Conservation (phyloP, 768 basidiomycete genomes). For the Leucocoprinus sp. region DNA sequence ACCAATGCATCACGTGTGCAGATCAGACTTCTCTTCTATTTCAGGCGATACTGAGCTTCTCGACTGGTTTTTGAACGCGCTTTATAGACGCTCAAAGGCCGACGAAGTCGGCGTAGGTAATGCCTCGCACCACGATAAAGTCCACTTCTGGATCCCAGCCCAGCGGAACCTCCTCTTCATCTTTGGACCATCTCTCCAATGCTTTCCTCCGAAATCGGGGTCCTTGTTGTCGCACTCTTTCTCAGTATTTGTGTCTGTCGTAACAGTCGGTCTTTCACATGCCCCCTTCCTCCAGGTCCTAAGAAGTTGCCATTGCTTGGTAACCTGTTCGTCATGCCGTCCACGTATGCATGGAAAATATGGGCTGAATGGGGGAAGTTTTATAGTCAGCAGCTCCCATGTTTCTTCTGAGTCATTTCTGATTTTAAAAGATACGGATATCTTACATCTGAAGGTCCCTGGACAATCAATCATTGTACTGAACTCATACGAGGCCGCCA, state of each 20-base stretch:
- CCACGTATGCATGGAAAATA: conserved; percentile 32
- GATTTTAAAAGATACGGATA: conserved; percentile 16
- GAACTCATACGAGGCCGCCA: conserved; percentile 16
- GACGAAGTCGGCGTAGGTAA: too few species aligned
- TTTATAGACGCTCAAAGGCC: too few species aligned
- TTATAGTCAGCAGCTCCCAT: conserved; percentile 22
- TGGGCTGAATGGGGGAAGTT: conserved; percentile 34
- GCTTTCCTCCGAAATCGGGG: background rate
- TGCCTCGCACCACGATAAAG: too few species aligned
- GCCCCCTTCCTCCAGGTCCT: conserved; percentile 32
- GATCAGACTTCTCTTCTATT: too few species aligned
- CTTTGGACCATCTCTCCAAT: background rate
- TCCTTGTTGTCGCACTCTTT: background rate
- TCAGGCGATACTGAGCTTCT: too few species aligned
- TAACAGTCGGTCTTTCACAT: background rate
- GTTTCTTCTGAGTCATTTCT: background rate
- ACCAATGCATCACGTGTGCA: too few species aligned
- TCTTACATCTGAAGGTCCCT: conserved; percentile 15
- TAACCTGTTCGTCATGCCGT: conserved; percentile 36
- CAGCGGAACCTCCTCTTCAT: background rate
- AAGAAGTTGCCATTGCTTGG: conserved; percentile 34
- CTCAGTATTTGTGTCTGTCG: background rate
- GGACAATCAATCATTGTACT: conserved; percentile 16
- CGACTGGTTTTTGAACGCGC: too few species aligned
- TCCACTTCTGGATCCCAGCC: background rate